These are phyloP conservation scores for Arbutus unedo DNA, from an alignment of 148 eudicot species.

Conservation along the genomic window DNA sequence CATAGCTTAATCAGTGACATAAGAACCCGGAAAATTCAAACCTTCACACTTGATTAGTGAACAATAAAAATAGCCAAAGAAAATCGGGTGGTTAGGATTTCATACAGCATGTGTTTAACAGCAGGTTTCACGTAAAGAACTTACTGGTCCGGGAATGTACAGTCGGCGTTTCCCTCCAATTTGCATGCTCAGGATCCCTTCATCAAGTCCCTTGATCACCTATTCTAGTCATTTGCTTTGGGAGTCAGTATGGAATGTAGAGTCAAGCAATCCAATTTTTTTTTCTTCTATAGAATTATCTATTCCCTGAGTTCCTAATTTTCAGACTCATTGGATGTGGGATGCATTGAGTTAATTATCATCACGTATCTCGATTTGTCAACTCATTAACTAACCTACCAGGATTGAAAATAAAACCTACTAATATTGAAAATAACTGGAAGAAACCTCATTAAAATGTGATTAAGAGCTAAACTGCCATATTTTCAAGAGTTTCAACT, in stretches of 20 bases:
- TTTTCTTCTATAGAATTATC: not conserved
- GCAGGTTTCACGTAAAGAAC: slow-evolving; percentile 23
- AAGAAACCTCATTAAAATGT: not conserved
- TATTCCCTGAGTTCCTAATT: not conserved
- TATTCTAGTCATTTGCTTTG: slow-evolving; percentile 26
- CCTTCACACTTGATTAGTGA: too few relatives aligned
- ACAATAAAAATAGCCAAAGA: not conserved
- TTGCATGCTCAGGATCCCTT: slow-evolving; percentile 92
- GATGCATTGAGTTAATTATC: not conserved
- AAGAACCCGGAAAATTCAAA: not conserved
- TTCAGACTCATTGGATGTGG: not conserved
- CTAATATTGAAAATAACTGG: too few relatives aligned
- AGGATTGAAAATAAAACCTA: too few relatives aligned
- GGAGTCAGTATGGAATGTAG: not conserved
- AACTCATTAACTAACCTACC: not conserved
- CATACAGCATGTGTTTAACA: not conserved
- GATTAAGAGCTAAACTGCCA: not conserved
- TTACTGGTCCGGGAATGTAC: slow-evolving; percentile 93
- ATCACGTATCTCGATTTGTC: not conserved
- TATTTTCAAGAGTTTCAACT: not conserved
- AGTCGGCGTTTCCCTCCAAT: slow-evolving; percentile 90
- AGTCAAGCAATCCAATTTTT: not conserved
- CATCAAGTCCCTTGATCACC: slow-evolving; percentile 98
- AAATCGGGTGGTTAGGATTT: not conserved
- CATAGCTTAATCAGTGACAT: not conserved